phyloP scores from a whole-genome alignment of 129 eudicot species.

The Saussurea involucrata region DNA sequence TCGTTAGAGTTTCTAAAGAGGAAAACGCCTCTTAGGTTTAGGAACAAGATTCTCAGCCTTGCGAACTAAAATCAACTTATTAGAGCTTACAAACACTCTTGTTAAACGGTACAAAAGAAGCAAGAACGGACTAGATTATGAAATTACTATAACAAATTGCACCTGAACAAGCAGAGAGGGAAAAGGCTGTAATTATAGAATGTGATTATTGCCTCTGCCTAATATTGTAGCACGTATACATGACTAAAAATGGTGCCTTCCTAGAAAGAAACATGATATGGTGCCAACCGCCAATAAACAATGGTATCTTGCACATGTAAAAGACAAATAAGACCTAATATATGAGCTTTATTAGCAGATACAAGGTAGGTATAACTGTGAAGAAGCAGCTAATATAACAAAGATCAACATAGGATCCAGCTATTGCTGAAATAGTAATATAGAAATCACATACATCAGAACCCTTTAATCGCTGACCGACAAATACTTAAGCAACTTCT shows the following conservation, averaged over 20 bases:
- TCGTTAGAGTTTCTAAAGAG: neutral
- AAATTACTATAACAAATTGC: neutral
- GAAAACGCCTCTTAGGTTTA: neutral
- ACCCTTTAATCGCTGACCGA: neutral
- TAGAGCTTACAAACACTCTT: neutral
- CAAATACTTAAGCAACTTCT: neutral
- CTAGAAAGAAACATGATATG: neutral
- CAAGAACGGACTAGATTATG: neutral
- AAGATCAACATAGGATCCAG: neutral
- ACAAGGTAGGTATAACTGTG: conserved; percentile 5
- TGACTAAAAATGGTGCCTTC: neutral
- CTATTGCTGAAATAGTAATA: neutral
- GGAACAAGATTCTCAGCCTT: neutral
- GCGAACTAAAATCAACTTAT: neutral
- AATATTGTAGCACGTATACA: neutral
- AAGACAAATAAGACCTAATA: neutral
- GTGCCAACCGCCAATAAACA: neutral
- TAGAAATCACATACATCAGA: conserved; percentile 7
- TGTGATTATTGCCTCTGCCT: neutral
- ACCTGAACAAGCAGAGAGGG: neutral
- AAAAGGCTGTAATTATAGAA: neutral
- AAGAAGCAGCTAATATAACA: neutral
- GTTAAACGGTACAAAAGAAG: neutral
- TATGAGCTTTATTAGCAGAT: neutral
- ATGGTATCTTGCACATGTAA: neutral